phyloP scores from a whole-genome alignment of 139 green algal species.

The Spirogloea muscicola region DNA sequence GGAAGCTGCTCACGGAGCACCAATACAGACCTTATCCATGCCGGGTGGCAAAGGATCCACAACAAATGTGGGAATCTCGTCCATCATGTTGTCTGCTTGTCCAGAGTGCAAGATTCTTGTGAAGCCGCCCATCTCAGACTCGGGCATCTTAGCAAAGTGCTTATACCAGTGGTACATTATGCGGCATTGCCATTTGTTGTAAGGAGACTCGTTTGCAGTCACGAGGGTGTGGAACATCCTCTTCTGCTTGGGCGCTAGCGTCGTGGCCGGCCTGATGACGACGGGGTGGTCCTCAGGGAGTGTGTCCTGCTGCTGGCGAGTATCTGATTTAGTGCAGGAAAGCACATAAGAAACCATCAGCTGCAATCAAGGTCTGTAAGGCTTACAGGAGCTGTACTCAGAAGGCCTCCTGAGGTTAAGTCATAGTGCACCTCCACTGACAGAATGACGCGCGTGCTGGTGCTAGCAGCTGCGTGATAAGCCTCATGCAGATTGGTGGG shows the following conservation, averaged over 20 bases:
- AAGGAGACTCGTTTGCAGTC: conserved; percentile 48
- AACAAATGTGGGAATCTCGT: conserved; percentile 92
- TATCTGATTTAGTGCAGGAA: no score
- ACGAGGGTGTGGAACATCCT: conserved; percentile 48
- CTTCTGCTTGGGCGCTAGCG: conserved; percentile 11
- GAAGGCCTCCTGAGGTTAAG: no score
- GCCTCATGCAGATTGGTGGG: no score
- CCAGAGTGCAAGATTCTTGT: conserved; percentile 92
- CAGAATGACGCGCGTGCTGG: no score
- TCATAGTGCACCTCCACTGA: no score
- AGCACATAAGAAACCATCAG: no score
- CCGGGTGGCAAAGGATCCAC: conserved; percentile 58
- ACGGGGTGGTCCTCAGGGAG: no score
- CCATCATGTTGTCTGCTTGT: conserved; percentile 82
- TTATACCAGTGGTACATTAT: conserved; percentile 63
- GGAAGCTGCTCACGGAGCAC: no score
- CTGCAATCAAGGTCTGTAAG: no score
- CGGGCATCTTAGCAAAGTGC: conserved; percentile 52
- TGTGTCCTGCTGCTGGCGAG: no score
- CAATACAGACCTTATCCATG: conserved; percentile 60
- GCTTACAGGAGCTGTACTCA: no score
- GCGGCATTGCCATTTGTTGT: conserved; percentile 62
- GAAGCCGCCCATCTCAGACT: conserved; percentile 90
- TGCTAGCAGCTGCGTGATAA: no score
- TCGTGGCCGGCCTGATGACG: neutral